These are phyloP conservation scores for Aspergillus coremiiformis DNA, from an alignment of 495 filamentous ascomycete species.

Conservation along the genomic window DNA sequence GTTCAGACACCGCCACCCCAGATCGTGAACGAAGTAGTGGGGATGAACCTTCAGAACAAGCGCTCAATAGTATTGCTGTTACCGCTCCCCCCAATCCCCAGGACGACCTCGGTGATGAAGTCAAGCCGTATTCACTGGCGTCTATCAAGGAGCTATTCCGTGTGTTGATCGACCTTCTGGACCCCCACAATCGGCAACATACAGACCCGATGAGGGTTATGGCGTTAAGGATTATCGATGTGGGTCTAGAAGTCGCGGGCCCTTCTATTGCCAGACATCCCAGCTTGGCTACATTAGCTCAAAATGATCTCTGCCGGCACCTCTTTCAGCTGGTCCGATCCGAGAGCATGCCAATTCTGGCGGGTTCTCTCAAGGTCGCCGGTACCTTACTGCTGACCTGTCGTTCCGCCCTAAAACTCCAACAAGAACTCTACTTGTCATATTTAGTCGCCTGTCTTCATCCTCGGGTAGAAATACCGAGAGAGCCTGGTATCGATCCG, in stretches of 20 bases:
- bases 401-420: constrained; percentile 84
- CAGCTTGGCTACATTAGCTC: constrained; percentile 76
- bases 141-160: constrained; percentile 92
- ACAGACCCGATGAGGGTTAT: constrained; percentile 94
- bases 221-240: constrained; percentile 94
- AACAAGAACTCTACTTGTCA: constrained; percentile 93
- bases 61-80: constrained; percentile 38
- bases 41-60: constrained; percentile 29
- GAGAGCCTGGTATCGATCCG: constrained; percentile 84
- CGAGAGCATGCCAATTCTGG: constrained; percentile 87
- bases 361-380: constrained; percentile 84
- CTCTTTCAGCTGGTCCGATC: constrained; percentile 95
- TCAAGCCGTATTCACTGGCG: constrained; percentile 85
- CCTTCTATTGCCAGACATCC: constrained; percentile 94
- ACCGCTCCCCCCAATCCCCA: constrained; percentile 37
- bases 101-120: constrained; percentile 39
- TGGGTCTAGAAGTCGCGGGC: constrained; percentile 91
- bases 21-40: constrained; percentile 31
- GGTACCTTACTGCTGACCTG: constrained; percentile 88
- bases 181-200: constrained; percentile 86
- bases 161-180: constrained; percentile 88
- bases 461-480: constrained; percentile 83
- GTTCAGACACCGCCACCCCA: constrained; percentile 31
- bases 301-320: constrained; percentile 89
- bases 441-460: constrained; percentile 93